A percentile compares a stretch with the other conserved stretches of the same genome.
These are phyloP conservation scores for Saitozyma podzolica DNA, from an alignment of 768 basidiomycete species.

Conservation along the genomic window DNA sequence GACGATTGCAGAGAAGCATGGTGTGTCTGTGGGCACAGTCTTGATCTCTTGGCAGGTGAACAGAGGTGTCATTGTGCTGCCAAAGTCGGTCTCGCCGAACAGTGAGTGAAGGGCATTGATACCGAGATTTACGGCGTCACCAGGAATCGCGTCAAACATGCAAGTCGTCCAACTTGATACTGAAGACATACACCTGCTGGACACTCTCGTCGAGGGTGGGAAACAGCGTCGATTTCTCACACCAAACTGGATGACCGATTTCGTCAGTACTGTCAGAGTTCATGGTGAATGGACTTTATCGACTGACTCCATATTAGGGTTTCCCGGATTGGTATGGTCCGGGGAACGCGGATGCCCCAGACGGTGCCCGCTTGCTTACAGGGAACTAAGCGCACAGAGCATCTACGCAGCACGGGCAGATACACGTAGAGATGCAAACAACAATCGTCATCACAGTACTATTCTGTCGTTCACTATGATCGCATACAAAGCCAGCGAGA, in stretches of 20 bases:
- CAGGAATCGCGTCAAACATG: conserved; percentile 39
- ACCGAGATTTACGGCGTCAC: conserved; percentile 54
- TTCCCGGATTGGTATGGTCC: conserved; percentile 45
- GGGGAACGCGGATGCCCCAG: conserved; percentile 44
- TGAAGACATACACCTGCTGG: conserved; percentile 40
- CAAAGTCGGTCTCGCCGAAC: conserved; percentile 45
- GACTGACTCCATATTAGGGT: conserved; percentile 22
- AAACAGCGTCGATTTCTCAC: conserved; percentile 42
- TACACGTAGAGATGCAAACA: too few species aligned
- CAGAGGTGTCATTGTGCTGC: conserved; percentile 45
- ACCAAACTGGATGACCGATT: conserved; percentile 43
- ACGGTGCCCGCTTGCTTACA: conserved; percentile 17
- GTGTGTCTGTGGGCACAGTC: conserved; percentile 40
- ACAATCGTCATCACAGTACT: too few species aligned
- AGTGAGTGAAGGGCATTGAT: too few species aligned
- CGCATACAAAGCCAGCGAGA: too few species aligned
- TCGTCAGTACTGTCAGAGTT: conserved; percentile 1
- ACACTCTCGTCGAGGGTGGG: conserved; percentile 34
- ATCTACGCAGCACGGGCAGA: too few species aligned
- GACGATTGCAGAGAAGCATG: conserved; percentile 44
- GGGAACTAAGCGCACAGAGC: too few species aligned
- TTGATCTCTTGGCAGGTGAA: conserved; percentile 44
- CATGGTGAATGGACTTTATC: conserved; percentile 12
- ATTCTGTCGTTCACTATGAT: too few species aligned
- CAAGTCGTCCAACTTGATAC: conserved; percentile 38